Percentiles rank a stretch among this genome's conserved stretches.
Evolutionary conservation across 495 filamentous ascomycete species (phyloP).

Genomic region (Penicillium herquei): DNA sequence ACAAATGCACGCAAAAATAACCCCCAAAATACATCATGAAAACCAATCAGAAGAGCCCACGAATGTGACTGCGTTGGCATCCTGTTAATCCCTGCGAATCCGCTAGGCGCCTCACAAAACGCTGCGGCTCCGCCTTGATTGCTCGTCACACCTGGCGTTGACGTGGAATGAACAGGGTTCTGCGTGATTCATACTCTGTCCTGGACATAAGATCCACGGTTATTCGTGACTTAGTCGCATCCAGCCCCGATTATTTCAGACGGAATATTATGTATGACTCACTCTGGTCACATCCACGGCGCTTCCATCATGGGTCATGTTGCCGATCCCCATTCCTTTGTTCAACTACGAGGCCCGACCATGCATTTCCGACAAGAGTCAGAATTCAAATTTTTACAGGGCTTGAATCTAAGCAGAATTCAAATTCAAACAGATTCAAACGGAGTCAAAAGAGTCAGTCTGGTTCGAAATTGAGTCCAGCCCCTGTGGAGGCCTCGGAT

Average conservation of each 20-base stretch:
- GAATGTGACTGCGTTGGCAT: slow-evolving; percentile 12
- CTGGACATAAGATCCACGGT: no score
- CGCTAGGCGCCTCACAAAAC: slow-evolving; percentile 3
- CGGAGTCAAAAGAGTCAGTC: no score
- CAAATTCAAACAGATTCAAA: no score
- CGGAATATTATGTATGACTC: not conserved
- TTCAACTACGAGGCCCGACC: not conserved
- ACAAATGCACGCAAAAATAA: no score
- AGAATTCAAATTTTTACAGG: no score
- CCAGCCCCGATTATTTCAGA: no score
- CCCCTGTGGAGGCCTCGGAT: no score
- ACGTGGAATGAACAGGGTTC: not conserved
- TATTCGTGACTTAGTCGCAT: no score
- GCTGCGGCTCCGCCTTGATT: slow-evolving; percentile 17
- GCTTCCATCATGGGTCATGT: not conserved
- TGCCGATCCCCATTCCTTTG: not conserved
- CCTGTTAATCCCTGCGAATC: not conserved
- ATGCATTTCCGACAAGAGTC: no score
- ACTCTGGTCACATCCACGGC: not conserved
- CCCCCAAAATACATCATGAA: not conserved
- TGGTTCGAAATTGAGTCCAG: no score
- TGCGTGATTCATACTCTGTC: no score
- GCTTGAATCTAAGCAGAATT: no score
- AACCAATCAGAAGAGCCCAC: slow-evolving; percentile 15
- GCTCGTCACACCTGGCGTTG: slow-evolving; percentile 1